Evolutionary conservation across 1,284 basidiomycete genomes (phyloP), one percentile per base, ranked within the genome.

Genomic region (Ceratobasidium sp.): DNA sequence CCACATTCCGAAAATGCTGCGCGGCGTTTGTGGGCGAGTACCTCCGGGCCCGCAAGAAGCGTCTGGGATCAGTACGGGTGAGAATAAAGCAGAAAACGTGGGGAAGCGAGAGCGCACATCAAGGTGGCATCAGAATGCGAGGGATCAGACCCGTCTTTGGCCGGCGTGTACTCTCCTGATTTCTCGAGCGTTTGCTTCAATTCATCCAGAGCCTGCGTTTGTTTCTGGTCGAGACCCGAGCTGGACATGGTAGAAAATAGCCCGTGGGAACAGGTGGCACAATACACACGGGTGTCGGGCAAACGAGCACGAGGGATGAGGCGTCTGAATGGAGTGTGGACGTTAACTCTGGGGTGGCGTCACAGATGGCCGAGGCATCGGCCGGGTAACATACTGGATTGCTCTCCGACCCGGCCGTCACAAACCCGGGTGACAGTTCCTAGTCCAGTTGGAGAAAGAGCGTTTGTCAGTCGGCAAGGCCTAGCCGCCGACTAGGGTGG

Each of bases 21-120:
- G 87, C 82, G 0, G 92, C 92, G 75, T 86, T 85, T n/a, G 79
- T 75, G 6, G 84, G 81, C 74, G 90, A 85, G 77, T 88, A 92
- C 70, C 83, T 83, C 75, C 92, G 84, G 5, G 92, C 92, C 30
- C 91, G 84, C 3, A 93, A 84, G 77, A 93, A 93, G 10, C 92
- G 89, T 28, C 91, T 93, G 77, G 32, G 41, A 43, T 45, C 30
- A 21, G 32, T 26, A 18, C 28, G 46, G 36, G 36, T 10, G 18
- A 9, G 46, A 23, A 36, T 9, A 16, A 39, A 30, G 16, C n/a
- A 30, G 45, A 9, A 26, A 21, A 50, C 21, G 21, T 52, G 55
- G n/a, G 48, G 16, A 55, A 55, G 5, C n/a, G 23, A 26, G 46
- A 23, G 82, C 88, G 73, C 75, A 92, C 91, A 91, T 78, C 26